Conservation (phyloP, 306 rosid genomes). For the Hippophae rhamnoides region DNA sequence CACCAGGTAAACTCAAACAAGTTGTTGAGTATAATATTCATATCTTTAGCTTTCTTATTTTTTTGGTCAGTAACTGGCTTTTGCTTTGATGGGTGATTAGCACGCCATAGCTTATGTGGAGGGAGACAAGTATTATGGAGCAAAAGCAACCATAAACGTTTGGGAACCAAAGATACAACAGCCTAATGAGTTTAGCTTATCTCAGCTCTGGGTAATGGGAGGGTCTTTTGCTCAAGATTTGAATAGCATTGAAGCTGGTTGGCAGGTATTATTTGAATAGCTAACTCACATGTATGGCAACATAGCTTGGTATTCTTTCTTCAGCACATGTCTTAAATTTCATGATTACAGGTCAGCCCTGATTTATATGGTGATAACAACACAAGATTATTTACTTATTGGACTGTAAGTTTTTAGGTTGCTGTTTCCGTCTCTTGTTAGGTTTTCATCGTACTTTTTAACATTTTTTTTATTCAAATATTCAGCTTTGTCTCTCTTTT, state of each 20-base stretch:
- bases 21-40: not conserved
- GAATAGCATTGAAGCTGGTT: conserved; percentile 99
- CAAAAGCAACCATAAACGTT: conserved; percentile 94
- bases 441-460: not conserved
- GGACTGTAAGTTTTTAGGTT: conserved; percentile 61
- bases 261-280: conserved; percentile 60
- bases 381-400: conserved; percentile 91
- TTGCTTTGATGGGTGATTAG: conserved; percentile 28
- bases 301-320: not conserved
- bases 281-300: not conserved
- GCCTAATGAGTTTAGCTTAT: conserved; percentile 90
- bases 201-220: conserved; percentile 94
- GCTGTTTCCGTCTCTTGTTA: not conserved
- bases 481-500: not conserved
- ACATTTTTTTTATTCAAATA: not conserved
- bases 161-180: conserved; percentile 97
- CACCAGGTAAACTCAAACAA: conserved; percentile 59
- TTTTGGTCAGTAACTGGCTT: conserved; percentile 1
- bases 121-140: conserved; percentile 92
- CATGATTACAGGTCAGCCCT: conserved; percentile 71
- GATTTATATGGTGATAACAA: conserved; percentile 92
- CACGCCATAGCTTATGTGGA: conserved; percentile 96
- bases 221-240: conserved; percentile 97
- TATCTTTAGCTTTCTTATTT: not conserved
- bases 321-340: conserved; percentile 1